Evolutionary conservation across 2,329 filamentous ascomycete genomes (phyloP).

Genomic region (Trichoderma brevicompactum): DNA sequence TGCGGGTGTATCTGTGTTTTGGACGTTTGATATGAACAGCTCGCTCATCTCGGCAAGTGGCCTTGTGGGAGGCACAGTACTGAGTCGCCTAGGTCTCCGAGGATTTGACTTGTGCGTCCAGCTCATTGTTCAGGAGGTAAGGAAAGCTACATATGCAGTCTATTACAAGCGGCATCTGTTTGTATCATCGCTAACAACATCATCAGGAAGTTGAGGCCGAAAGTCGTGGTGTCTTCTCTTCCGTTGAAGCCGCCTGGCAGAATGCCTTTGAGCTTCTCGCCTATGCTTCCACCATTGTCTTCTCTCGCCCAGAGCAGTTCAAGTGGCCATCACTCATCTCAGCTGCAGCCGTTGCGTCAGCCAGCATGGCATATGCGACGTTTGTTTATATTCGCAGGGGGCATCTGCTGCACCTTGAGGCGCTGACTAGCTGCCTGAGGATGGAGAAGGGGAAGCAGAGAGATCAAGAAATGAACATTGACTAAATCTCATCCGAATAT

Average conservation of each 20-base stretch:
- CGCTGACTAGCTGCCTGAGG: not conserved
- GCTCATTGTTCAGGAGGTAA: slow-evolving; percentile 64
- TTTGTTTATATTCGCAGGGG: slow-evolving; percentile 26
- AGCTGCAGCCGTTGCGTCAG: slow-evolving; percentile 12
- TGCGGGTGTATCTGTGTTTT: slow-evolving; percentile 49
- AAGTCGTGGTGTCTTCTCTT: slow-evolving; percentile 70
- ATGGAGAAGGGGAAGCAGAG: not conserved
- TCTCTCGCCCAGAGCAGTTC: slow-evolving; percentile 66
- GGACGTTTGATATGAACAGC: slow-evolving; percentile 35
- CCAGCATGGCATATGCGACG: slow-evolving; percentile 12
- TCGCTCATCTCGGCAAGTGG: slow-evolving; percentile 49
- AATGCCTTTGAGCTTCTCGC: slow-evolving; percentile 72
- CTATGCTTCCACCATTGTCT: slow-evolving; percentile 68
- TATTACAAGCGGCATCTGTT: not conserved
- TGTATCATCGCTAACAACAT: not conserved
- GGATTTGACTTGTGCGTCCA: slow-evolving; percentile 66
- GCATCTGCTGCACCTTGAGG: slow-evolving; percentile 23
- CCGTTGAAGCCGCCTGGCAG: slow-evolving; percentile 69
- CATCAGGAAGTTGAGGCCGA: slow-evolving; percentile 57
- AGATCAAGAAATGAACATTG: not conserved
- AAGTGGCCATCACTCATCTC: slow-evolving; percentile 61
- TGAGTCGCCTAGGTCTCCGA: slow-evolving; percentile 65
- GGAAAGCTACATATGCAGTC: slow-evolving; percentile 32
- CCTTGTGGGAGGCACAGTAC: slow-evolving; percentile 54
- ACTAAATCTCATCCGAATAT: not conserved